Evolutionary conservation across 192 early-diverging fungal genomes (phyloP).

Genomic region (Coemansia reversa): DNA sequence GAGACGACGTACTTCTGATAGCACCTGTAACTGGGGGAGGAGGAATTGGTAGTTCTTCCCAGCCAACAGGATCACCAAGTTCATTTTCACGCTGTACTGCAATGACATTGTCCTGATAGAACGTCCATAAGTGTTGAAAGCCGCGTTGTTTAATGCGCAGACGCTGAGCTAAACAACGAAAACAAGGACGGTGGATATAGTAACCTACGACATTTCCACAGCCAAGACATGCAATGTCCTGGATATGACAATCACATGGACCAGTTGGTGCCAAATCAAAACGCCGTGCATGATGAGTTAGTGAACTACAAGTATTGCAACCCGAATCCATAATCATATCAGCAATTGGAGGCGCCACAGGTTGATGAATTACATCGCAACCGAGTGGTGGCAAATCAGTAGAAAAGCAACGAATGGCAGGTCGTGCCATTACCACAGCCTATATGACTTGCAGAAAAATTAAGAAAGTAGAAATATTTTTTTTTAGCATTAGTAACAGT

Average conservation of each 20-base stretch:
- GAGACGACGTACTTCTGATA: slow-evolving; percentile 1
- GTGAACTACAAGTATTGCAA: slow-evolving; percentile 37
- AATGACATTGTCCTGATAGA: slow-evolving; percentile 49
- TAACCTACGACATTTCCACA: slow-evolving; percentile 52
- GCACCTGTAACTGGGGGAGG: slow-evolving; percentile 27
- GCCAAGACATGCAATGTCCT: slow-evolving; percentile 51
- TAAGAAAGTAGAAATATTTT: not conserved
- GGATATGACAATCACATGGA: slow-evolving; percentile 53
- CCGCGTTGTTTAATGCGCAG: slow-evolving; percentile 50
- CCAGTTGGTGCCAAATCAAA: slow-evolving; percentile 49
- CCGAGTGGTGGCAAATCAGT: slow-evolving; percentile 51
- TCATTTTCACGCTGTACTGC: slow-evolving; percentile 47
- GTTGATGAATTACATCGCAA: slow-evolving; percentile 46
- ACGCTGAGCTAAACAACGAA: slow-evolving; percentile 50
- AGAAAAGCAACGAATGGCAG: slow-evolving; percentile 48
- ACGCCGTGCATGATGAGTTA: slow-evolving; percentile 45
- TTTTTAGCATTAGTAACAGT: not conserved
- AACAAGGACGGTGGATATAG: slow-evolving; percentile 52
- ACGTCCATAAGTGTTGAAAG: slow-evolving; percentile 54
- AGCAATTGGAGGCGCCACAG: slow-evolving; percentile 31
- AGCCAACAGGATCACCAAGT: slow-evolving; percentile 29
- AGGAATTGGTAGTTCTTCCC: slow-evolving; percentile 39
- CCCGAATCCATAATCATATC: slow-evolving; percentile 36
- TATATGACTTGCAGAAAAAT: slow-evolving; percentile 1
- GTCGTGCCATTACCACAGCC: slow-evolving; percentile 48